Percentiles rank a stretch among this genome's conserved stretches.
phyloP scores from a whole-genome alignment of 441 rosid species.

The Hura crepitans region DNA sequence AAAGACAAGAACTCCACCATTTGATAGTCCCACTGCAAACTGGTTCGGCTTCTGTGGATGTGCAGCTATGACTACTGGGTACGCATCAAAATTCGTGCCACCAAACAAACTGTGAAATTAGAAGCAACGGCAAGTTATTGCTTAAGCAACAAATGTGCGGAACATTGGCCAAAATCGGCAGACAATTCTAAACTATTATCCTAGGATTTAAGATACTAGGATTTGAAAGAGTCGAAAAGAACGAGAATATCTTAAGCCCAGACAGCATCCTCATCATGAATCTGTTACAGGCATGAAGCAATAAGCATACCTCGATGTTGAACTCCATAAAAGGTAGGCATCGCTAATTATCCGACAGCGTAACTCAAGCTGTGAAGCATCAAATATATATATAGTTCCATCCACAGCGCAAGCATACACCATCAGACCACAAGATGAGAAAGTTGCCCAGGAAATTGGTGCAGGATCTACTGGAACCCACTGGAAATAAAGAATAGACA shows the following conservation, averaged over 20 bases:
- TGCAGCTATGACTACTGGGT: slow-evolving; percentile 44
- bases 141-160: background rate
- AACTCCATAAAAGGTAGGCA: slow-evolving; percentile 31
- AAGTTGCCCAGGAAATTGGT: slow-evolving; percentile 47
- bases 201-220: no score
- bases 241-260: no score
- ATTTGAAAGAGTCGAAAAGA: no score
- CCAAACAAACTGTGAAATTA: background rate
- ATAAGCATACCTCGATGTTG: slow-evolving; percentile 28
- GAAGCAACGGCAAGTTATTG: background rate
- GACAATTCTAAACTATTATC: no score
- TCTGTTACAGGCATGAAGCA: slow-evolving; percentile 2
- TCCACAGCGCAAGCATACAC: slow-evolving; percentile 47
- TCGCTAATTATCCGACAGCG: slow-evolving; percentile 37
- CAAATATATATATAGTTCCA: slow-evolving; percentile 44
- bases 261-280: background rate
- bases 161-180: background rate
- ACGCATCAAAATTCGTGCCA: slow-evolving; percentile 32
- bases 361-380: slow-evolving; percentile 35
- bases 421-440: slow-evolving; percentile 50
- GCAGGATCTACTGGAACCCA: slow-evolving; percentile 36
- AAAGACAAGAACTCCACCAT: slow-evolving; percentile 43
- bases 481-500: slow-evolving; percentile 28
- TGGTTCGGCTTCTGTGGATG: slow-evolving; percentile 54
- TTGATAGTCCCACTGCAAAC: slow-evolving; percentile 48